These are phyloP conservation scores for Colletotrichum limetticola DNA, from an alignment of 2,329 filamentous ascomycete genomes.

Conservation along the genomic window DNA sequence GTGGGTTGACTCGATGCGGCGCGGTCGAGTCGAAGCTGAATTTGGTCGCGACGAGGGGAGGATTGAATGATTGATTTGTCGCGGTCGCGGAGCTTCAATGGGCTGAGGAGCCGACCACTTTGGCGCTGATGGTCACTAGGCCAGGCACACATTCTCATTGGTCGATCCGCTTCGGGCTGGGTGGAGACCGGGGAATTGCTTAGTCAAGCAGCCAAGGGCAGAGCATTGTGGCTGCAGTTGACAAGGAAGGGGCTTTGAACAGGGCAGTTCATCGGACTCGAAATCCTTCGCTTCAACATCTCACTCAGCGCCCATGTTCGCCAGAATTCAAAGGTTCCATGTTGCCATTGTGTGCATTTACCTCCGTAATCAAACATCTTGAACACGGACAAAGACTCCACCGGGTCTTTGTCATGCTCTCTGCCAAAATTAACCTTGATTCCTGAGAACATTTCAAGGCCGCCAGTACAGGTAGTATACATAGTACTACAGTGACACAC, in stretches of 20 bases:
- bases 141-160: conserved; percentile 7
- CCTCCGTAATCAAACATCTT: background rate
- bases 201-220: background rate
- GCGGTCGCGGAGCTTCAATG: conserved; percentile 14
- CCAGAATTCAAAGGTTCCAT: background rate
- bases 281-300: conserved; percentile 8
- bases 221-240: background rate
- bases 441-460: background rate
- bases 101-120: conserved; percentile 6
- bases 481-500: too few relatives aligned
- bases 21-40: conserved; percentile 8
- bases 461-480: background rate
- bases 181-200: background rate
- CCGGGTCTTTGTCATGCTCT: conserved; percentile 22
- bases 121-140: background rate
- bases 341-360: background rate
- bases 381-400: background rate
- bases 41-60: conserved; percentile 1
- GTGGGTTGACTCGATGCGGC: conserved; percentile 4
- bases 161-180: background rate
- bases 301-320: conserved; percentile 11
- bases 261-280: conserved; percentile 17
- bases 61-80: background rate
- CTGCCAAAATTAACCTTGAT: conserved; percentile 15
- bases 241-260: conserved; percentile 22